phyloP scores from a whole-genome alignment of 2,329 filamentous ascomycete species.

The Moelleriella libera region DNA sequence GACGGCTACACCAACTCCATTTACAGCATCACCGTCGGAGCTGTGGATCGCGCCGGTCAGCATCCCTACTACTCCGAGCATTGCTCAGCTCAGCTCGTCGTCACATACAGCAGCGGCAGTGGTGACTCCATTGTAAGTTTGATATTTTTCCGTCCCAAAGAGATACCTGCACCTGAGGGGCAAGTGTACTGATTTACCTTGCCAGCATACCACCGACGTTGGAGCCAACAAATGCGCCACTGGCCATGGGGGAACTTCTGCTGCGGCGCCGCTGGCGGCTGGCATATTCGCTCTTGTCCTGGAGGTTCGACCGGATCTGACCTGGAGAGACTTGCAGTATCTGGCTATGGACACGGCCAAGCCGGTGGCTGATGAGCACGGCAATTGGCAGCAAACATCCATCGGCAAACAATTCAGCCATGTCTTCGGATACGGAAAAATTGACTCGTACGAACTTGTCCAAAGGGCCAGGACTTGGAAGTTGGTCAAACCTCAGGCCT shows the following conservation, averaged over 20 bases:
- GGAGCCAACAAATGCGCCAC: conserved; percentile 61
- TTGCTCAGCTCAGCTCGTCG: conserved; percentile 88
- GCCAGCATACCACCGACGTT: conserved; percentile 81
- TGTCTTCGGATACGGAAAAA: conserved; percentile 88
- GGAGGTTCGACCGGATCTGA: conserved; percentile 70
- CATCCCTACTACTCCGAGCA: conserved; percentile 95
- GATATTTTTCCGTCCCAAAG: neutral
- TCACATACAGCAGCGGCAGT: conserved; percentile 89
- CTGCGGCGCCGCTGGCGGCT: conserved; percentile 82
- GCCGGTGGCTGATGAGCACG: conserved; percentile 53
- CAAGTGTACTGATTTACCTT: no score
- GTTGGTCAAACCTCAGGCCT: conserved; percentile 86
- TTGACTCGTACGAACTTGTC: conserved; percentile 77
- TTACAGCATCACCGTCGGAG: conserved; percentile 94
- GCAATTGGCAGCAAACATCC: conserved; percentile 69
- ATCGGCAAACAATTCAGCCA: conserved; percentile 85
- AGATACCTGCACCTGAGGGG: no score
- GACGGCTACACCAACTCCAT: conserved; percentile 99
- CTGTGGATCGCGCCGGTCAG: conserved; percentile 72
- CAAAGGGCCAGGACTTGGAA: conserved; percentile 76
- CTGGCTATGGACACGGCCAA: conserved; percentile 74
- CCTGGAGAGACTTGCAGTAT: conserved; percentile 92
- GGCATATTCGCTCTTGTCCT: conserved; percentile 85
- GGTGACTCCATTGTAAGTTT: conserved; percentile 62
- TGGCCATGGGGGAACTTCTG: conserved; percentile 87